Evolutionary conservation across 1,284 basidiomycete species (phyloP).

Genomic region (Austroboletus novae-zelandiae): DNA sequence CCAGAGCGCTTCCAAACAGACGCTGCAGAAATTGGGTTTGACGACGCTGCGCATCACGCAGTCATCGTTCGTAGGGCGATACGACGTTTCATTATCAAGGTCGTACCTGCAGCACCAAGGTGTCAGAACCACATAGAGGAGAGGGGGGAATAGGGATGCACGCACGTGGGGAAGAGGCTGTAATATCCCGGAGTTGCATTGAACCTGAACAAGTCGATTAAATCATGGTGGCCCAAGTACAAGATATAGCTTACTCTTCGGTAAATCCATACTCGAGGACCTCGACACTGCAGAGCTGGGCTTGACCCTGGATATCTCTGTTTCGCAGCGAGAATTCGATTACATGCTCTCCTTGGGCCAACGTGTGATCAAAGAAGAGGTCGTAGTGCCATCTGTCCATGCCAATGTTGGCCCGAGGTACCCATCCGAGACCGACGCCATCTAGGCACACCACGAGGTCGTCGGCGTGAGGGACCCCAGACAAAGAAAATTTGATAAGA

Average conservation of each 20-base stretch:
- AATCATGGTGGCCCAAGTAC: not conserved
- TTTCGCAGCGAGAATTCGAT: constrained; percentile 59
- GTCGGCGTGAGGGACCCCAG: constrained; percentile 59
- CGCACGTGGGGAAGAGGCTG: constrained; percentile 73
- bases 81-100: constrained; percentile 57
- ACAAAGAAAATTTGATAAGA: constrained; percentile 72
- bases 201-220: constrained; percentile 49
- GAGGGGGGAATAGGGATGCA: not conserved
- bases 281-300: constrained; percentile 76
- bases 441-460: constrained; percentile 66
- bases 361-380: constrained; percentile 38
- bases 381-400: constrained; percentile 76
- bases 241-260: constrained; percentile 48
- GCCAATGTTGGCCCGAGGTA: constrained; percentile 52
- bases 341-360: constrained; percentile 51
- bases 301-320: constrained; percentile 48
- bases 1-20: constrained; percentile 76
- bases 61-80: constrained; percentile 78
- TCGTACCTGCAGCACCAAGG: constrained; percentile 46
- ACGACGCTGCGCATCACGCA: constrained; percentile 82
- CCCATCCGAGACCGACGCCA: constrained; percentile 57
- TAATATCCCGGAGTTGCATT: constrained; percentile 57
- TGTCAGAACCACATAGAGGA: not conserved
- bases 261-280: constrained; percentile 72
- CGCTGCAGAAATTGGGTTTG: constrained; percentile 70